Base-by-base conservation (phyloP, 768 basidiomycete genomes). In the Hypholoma fasciculare region DNA sequence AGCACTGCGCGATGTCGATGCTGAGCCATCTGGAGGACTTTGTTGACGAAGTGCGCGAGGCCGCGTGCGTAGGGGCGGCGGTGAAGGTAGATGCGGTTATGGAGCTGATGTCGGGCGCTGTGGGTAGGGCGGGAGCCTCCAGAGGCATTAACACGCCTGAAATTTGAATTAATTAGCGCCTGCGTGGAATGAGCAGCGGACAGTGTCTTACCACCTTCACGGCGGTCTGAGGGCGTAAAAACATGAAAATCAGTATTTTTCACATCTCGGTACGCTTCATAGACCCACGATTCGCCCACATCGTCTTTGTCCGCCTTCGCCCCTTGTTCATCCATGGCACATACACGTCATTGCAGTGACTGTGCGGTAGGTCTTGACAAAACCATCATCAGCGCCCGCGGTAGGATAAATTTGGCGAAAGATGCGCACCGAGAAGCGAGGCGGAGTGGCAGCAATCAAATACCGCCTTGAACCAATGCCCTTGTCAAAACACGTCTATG, bases 311-410 rank as follows among this genome's bases (percentile, higher is more conserved):
- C 40, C 68, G 64, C 12, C 79, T 63, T 27, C 63, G 66, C 7
- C 76, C 78, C 59, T 78, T 80, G 36, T 75, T 77, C 0, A 75
- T 61, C 78, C 78, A 81, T 1, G 80, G 80, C 2, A 78, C 76
- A 36, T 73, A 80, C 3, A 78, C 74, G 7, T 75, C 66, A 56
- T 81, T 79, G 57, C 78, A 81, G 1, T 72, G 70, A 39, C 70
- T 70, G 57, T 81, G 78, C 1, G 74, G 67, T 3, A 81, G 68
- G 58, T 80, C 79, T 78, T 40, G 23, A 27, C 1, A n/a, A 49
- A 5, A 5, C 30, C 9, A 34, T 20, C n/a, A 19, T 20, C 4
- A 16, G 39, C 8, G 0, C 8, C n/a, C n/a, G 19, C 30, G 6
- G 7, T 3, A 6, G 6, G 30, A 5, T 7, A 34, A 34, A 34